Percentiles rank a stretch among this genome's conserved stretches.
Conservation (phyloP, 345 rosid species). For the Brassica cretica region DNA sequence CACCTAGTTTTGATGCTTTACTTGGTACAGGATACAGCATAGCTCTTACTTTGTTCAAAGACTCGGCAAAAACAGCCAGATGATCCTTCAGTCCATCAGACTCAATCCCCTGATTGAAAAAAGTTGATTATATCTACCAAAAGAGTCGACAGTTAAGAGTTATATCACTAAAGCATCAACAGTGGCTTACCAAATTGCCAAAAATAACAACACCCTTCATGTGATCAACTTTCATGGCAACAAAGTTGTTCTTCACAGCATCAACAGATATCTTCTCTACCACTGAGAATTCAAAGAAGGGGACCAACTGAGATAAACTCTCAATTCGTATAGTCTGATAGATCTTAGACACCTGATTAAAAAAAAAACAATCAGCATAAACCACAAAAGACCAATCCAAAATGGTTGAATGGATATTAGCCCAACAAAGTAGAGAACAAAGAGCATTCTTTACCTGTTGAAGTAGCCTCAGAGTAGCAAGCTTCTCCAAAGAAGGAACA, state of each 20-base stretch:
- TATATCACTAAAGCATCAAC: slow-evolving; percentile 4
- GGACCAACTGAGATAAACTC: slow-evolving; percentile 76
- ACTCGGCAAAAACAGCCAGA: slow-evolving; percentile 69
- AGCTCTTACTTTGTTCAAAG: slow-evolving; percentile 72
- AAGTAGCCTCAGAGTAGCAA: slow-evolving; percentile 83
- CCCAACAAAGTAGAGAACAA: slow-evolving; percentile 3
- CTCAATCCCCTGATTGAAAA: slow-evolving; percentile 68
- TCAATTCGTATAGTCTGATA: slow-evolving; percentile 82
- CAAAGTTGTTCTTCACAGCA: slow-evolving; percentile 78
- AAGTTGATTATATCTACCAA: neutral
- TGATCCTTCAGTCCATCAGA: slow-evolving; percentile 81
- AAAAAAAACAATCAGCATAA: too few relatives aligned
- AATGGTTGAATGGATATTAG: neutral
- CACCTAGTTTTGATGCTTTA: slow-evolving; percentile 73
- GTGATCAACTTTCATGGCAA: slow-evolving; percentile 88
- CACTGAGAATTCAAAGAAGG: slow-evolving; percentile 73
- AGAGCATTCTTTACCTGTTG: slow-evolving; percentile 62
- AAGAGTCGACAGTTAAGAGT: neutral
- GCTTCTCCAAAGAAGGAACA: slow-evolving; percentile 79
- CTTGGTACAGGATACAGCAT: slow-evolving; percentile 68
- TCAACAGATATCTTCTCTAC: slow-evolving; percentile 95
- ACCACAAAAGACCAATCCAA: neutral
- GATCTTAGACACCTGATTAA: slow-evolving; percentile 71
- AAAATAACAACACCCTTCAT: slow-evolving; percentile 72
- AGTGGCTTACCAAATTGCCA: slow-evolving; percentile 60